These are phyloP conservation scores for Kitagawia praeruptora DNA, from an alignment of 129 eudicot species.

Conservation along the genomic window DNA sequence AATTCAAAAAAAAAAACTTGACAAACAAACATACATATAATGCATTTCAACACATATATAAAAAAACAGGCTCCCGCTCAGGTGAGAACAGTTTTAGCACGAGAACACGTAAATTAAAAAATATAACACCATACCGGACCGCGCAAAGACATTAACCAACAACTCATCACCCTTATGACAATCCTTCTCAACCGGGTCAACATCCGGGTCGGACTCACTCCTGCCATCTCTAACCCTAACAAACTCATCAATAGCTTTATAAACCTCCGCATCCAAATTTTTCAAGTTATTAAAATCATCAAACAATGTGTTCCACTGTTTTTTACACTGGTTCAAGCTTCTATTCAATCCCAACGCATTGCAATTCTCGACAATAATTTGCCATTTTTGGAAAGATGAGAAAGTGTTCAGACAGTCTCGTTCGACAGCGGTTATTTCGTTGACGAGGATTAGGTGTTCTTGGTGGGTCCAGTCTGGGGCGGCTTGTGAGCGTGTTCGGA, in stretches of 20 bases:
- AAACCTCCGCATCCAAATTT: background rate
- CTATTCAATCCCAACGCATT: background rate
- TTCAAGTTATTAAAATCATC: background rate
- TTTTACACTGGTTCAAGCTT: background rate
- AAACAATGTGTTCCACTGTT: background rate
- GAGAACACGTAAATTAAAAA: background rate
- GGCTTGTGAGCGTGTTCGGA: background rate
- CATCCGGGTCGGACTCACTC: background rate
- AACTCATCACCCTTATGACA: background rate
- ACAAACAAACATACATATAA: background rate
- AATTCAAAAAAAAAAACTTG: too few species aligned
- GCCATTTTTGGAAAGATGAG: constrained; percentile 3
- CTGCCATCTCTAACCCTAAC: constrained; percentile 1
- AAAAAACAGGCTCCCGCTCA: background rate
- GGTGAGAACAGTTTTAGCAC: background rate
- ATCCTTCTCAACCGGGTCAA: background rate
- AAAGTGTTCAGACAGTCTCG: background rate
- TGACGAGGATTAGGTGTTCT: background rate
- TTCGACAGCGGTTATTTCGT: background rate
- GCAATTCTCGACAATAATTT: background rate
- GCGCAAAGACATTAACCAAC: background rate
- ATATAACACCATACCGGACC: background rate
- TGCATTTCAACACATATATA: background rate
- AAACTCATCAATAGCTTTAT: background rate
- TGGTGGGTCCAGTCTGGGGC: constrained; percentile 2